Evolutionary conservation across 352 stramenopile genomes (phyloP).

Genomic region (Phytophthora quininea): DNA sequence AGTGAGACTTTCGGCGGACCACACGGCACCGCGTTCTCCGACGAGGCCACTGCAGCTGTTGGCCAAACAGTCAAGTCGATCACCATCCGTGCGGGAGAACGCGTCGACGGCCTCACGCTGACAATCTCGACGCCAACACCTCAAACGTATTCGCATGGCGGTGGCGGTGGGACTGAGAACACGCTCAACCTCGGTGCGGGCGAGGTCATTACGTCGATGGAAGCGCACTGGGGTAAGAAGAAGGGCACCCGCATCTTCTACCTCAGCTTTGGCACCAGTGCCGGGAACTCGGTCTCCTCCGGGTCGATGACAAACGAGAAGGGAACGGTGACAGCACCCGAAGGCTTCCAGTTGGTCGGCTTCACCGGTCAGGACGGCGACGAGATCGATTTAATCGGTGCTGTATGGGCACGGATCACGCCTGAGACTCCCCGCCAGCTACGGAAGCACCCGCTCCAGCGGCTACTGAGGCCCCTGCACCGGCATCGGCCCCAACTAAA

Average conservation of each 20-base stretch:
- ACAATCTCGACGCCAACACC: slow-evolving; percentile 6
- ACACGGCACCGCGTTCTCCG: slow-evolving; percentile 18
- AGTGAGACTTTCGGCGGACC: slow-evolving; percentile 21
- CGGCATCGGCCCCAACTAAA: too few species aligned
- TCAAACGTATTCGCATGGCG: slow-evolving; percentile 16
- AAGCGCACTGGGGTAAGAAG: slow-evolving; percentile 22
- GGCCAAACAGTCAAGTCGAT: slow-evolving; percentile 14
- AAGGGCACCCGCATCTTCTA: slow-evolving; percentile 20
- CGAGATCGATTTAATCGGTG: slow-evolving; percentile 5
- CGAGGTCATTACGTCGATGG: slow-evolving; percentile 22
- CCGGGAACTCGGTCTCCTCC: slow-evolving; percentile 15
- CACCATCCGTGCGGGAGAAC: slow-evolving; percentile 12
- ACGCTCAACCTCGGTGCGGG: slow-evolving; percentile 7
- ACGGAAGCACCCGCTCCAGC: too few species aligned
- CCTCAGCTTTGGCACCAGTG: slow-evolving; percentile 19
- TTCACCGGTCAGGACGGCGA: slow-evolving; percentile 25
- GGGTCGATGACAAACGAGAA: slow-evolving; percentile 22
- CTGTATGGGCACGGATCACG: slow-evolving; percentile 22
- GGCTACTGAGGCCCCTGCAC: slow-evolving; percentile 1
- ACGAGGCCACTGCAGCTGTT: slow-evolving; percentile 9
- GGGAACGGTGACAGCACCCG: slow-evolving; percentile 14
- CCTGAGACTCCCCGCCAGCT: too few species aligned
- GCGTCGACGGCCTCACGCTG: slow-evolving; percentile 14
- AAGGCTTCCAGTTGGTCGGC: slow-evolving; percentile 24
- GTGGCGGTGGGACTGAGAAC: slow-evolving; percentile 16